phyloP scores from a whole-genome alignment of 2,329 filamentous ascomycete genomes.

The Ophiostoma sp. region DNA sequence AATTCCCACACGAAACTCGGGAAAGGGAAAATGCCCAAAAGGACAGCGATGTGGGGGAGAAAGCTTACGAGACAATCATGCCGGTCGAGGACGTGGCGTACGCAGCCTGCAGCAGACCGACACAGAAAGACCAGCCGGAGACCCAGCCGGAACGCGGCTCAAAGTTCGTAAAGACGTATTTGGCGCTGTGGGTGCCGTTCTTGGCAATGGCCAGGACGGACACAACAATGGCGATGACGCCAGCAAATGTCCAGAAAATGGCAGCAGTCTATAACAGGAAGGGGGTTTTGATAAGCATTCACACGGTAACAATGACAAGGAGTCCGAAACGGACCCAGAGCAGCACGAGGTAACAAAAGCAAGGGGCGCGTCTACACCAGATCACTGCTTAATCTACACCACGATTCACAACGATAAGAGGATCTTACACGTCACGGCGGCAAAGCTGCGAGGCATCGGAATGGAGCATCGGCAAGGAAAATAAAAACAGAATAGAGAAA shows the following conservation, averaged over 20 bases:
- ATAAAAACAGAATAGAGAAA: neutral
- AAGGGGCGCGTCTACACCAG: conserved; percentile 9
- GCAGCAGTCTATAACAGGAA: neutral
- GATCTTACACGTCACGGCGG: conserved; percentile 10
- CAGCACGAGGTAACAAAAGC: neutral
- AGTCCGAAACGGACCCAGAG: neutral
- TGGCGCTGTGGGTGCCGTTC: conserved; percentile 15
- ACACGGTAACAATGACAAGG: neutral
- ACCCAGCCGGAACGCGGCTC: conserved; percentile 15
- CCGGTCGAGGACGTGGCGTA: conserved; percentile 13
- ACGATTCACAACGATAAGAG: conserved; percentile 13
- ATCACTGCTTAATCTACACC: conserved; percentile 16
- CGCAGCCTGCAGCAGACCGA: conserved; percentile 15
- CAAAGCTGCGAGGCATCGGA: neutral
- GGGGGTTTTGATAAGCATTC: conserved; percentile 8
- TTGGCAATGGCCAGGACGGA: conserved; percentile 6
- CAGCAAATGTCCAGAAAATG: conserved; percentile 17
- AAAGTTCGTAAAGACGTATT: conserved; percentile 10
- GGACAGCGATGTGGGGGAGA: neutral
- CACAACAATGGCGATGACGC: conserved; percentile 6
- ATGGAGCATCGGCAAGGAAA: neutral
- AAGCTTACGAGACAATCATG: conserved; percentile 15
- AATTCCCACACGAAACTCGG: neutral
- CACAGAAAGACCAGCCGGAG: conserved; percentile 9
- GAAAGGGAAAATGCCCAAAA: neutral